Evolutionary conservation across 176 grass and related monocot species (phyloP).

Genomic region (Panicum miliaceum): DNA sequence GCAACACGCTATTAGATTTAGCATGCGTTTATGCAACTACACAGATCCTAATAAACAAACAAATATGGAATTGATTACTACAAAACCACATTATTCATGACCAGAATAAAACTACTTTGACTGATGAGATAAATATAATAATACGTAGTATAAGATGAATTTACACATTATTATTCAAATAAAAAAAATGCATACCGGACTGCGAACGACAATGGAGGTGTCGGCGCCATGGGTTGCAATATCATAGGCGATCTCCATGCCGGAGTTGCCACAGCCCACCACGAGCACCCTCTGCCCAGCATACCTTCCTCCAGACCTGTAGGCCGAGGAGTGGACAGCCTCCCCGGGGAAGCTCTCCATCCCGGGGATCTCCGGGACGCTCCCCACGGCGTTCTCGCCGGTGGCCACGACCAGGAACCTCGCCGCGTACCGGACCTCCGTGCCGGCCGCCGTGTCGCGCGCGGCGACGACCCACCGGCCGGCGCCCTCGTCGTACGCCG

Average conservation of each 20-base stretch:
- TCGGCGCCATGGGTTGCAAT: slow-evolving; percentile 39
- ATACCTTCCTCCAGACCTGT: slow-evolving; percentile 38
- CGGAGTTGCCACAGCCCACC: slow-evolving; percentile 54
- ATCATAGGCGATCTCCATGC: slow-evolving; percentile 66
- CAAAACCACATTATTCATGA: not conserved
- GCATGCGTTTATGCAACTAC: not conserved
- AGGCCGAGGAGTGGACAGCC: slow-evolving; percentile 37
- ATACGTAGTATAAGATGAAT: not conserved
- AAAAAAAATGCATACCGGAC: slow-evolving; percentile 32
- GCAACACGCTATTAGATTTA: not conserved
- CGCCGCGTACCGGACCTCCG: not conserved
- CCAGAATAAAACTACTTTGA: not conserved
- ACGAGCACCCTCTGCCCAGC: slow-evolving; percentile 41
- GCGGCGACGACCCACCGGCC: not conserved
- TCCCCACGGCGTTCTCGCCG: slow-evolving; percentile 39
- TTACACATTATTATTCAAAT: not conserved
- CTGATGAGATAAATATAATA: not conserved
- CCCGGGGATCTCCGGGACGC: slow-evolving; percentile 35
- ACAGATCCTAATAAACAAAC: not conserved
- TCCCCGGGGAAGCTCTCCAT: slow-evolving; percentile 28
- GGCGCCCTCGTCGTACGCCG: not conserved
- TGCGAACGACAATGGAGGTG: slow-evolving; percentile 43
- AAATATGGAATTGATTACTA: not conserved
- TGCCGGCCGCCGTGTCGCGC: not conserved
- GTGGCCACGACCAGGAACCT: slow-evolving; percentile 55